Evolutionary conservation across 2,329 filamentous ascomycete species (phyloP), one percentile per base, ranked within the genome.

Genomic region (Phoma herbarum): DNA sequence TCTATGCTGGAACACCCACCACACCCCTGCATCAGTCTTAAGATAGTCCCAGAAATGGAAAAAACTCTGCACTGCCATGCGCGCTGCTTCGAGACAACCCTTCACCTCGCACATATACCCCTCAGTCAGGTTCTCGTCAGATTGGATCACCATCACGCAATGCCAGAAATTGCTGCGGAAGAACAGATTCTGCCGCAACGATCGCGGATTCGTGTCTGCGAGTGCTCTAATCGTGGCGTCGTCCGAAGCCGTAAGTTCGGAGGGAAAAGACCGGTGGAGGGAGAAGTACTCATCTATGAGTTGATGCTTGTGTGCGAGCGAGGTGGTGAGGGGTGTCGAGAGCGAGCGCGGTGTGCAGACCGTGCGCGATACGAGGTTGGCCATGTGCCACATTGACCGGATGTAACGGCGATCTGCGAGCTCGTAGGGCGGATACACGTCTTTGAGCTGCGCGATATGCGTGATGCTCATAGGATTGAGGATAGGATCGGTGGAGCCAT

Each of bases 1-100:
- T 1, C 91, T 82, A 72, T 93, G 91, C 73, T 92, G 91, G 65
- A 93, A 92, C 0, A 92, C 90, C 90, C 90, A 94, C 90, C 90
- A 93, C 0, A 93, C 90, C 14, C 88, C 84, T 1, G 90, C 89
- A 78, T 94, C 91, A 16, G 81, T 81, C 65, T 89, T 86, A 61
- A 93, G 87, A 12, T 91, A 78, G 35, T 80, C 81, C 76, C 88
- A 91, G 7, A 93, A 82, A 57, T 92, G 82, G 74, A 93, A 93
- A 72, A 93, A 94, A 1, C 89, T 82, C 43, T 83, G 84, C 45
- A 94, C 86, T 4, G 90, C 90, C 71, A 90, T 89, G 67, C 92
- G 88, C 0, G 90, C 90, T 0, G 90, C 89, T 74, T 93, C 90
- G 12, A 93, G 79, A 3, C 90, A 90, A 4, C 86, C 88, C 18